A percentile compares a stretch with the other conserved stretches of the same genome.
Conservation (phyloP, 1,284 basidiomycete genomes). For the Fomitopsis palustris region DNA sequence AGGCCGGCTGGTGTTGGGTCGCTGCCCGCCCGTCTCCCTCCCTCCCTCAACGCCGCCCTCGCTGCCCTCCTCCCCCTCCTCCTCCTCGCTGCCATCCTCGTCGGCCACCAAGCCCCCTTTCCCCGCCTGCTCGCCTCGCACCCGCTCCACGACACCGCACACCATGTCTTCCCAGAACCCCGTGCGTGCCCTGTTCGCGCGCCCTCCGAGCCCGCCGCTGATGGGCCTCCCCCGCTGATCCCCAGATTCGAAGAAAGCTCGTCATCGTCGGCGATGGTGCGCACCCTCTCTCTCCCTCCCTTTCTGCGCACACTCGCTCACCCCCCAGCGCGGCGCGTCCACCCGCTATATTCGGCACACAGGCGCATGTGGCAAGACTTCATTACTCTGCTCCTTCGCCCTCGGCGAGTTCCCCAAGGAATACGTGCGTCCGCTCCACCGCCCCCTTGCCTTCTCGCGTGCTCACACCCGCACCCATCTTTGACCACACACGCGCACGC, state of each 20-base stretch:
- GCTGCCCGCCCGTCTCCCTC: not conserved
- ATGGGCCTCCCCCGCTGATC: not conserved
- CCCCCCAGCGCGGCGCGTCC: not conserved
- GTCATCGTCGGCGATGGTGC: constrained; percentile 93
- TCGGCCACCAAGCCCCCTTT: not conserved
- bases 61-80: not conserved
- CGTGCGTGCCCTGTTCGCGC: constrained; percentile 31
- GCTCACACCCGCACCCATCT: not conserved
- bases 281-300: constrained; percentile 26
- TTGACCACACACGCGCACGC: not conserved
- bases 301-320: not conserved
- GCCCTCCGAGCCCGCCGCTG: constrained; percentile 10
- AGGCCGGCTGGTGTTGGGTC: not conserved
- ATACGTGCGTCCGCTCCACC: constrained; percentile 63
- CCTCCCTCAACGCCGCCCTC: not conserved
- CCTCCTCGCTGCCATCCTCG: not conserved
- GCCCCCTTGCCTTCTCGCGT: constrained; percentile 2
- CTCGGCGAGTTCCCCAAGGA: constrained; percentile 96
- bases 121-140: not conserved
- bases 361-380: constrained; percentile 87
- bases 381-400: constrained; percentile 85
- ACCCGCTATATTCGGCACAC: not conserved
- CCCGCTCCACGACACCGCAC: not conserved
- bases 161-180: constrained; percentile 47
- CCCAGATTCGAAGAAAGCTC: constrained; percentile 80